Percentiles rank a stretch among this genome's conserved stretches.
These are phyloP conservation scores for Anacardium occidentale DNA, from an alignment of 345 rosid genomes.

Conservation along the genomic window DNA sequence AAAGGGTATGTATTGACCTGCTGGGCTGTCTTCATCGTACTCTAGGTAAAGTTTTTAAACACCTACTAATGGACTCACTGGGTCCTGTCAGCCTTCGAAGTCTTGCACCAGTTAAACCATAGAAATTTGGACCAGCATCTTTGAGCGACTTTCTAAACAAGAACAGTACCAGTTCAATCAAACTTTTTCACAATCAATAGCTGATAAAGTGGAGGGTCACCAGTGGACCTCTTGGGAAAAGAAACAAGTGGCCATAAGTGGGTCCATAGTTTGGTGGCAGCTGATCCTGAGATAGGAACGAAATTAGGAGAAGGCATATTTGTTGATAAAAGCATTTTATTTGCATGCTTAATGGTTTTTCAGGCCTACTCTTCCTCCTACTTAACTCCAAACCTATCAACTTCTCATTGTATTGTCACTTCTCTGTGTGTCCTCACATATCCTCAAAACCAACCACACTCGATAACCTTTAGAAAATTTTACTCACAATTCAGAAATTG, in stretches of 20 bases:
- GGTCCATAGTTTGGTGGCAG: neutral
- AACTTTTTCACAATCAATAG: neutral
- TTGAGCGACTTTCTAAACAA: neutral
- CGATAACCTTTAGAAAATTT: constrained; percentile 5
- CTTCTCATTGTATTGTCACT: neutral
- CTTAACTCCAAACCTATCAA: neutral
- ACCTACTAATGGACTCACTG: too few species aligned
- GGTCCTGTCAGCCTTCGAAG: too few species aligned
- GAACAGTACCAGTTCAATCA: neutral
- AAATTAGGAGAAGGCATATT: neutral
- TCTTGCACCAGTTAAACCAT: neutral
- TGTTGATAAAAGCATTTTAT: neutral
- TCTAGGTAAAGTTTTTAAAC: too few species aligned
- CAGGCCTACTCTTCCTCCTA: neutral
- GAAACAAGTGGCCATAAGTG: neutral
- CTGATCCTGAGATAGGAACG: neutral
- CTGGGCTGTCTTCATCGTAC: too few species aligned
- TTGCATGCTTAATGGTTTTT: neutral
- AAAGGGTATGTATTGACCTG: constrained; percentile 15
- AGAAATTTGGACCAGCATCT: neutral
- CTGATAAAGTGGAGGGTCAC: neutral
- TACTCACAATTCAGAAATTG: neutral
- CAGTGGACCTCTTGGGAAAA: neutral
- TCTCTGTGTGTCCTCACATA: neutral
- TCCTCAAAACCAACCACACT: neutral